A percentile compares a stretch with the other conserved stretches of the same genome.
Conservation (phyloP, 2,329 filamentous ascomycete genomes). For the Fusarium sp. region DNA sequence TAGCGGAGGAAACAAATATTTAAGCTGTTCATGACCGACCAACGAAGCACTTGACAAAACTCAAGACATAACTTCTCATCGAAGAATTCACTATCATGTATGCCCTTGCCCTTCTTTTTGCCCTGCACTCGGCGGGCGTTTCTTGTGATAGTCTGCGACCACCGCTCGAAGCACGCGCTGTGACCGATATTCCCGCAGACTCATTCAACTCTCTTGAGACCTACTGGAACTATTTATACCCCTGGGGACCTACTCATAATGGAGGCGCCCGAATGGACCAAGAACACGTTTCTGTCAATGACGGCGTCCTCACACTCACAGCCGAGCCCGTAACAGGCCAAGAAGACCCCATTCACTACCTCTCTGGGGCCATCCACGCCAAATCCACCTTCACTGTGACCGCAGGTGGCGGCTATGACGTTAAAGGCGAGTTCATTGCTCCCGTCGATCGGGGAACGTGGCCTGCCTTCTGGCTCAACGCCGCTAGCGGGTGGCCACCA, state of each 20-base stretch:
- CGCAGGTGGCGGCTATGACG: slow-evolving; percentile 25
- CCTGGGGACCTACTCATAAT: slow-evolving; percentile 32
- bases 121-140: neutral
- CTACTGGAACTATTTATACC: slow-evolving; percentile 36
- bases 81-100: neutral
- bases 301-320: slow-evolving; percentile 28
- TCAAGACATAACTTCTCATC: neutral
- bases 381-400: slow-evolving; percentile 31
- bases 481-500: slow-evolving; percentile 28
- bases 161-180: slow-evolving; percentile 20
- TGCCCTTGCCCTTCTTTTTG: neutral
- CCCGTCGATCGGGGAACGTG: slow-evolving; percentile 23
- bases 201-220: slow-evolving; percentile 27
- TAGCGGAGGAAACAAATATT: neutral
- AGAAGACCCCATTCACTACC: slow-evolving; percentile 31
- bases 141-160: slow-evolving; percentile 15
- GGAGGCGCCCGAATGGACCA: slow-evolving; percentile 30
- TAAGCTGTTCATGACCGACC: neutral
- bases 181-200: slow-evolving; percentile 25
- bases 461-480: slow-evolving; percentile 39
- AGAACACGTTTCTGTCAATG: slow-evolving; percentile 25
- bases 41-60: neutral
- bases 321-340: slow-evolving; percentile 27
- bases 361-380: slow-evolving; percentile 31
- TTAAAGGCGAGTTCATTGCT: slow-evolving; percentile 31